Evolutionary conservation across 345 rosid genomes (phyloP).

Genomic region (Gynandropsis gynandra): DNA sequence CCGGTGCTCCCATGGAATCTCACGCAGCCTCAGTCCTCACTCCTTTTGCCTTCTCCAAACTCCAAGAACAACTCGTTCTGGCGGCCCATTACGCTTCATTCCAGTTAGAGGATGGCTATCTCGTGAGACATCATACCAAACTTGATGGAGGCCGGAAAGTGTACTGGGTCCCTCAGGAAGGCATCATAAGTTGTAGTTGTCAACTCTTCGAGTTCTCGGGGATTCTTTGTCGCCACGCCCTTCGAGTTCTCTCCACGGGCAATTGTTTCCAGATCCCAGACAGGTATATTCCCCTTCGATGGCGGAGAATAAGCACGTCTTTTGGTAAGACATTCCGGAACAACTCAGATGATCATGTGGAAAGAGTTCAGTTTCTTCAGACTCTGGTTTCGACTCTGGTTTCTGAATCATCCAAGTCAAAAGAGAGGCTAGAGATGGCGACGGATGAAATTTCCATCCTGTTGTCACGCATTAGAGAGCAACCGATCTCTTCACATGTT

Average conservation of each 20-base stretch:
- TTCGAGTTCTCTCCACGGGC: constrained; percentile 82
- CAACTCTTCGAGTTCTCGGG: constrained; percentile 95
- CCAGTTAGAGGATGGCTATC: constrained; percentile 74
- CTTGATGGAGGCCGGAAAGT: constrained; percentile 89
- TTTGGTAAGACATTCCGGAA: constrained; percentile 38
- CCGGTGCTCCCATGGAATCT: constrained; percentile 95
- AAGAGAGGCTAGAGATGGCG: constrained; percentile 75
- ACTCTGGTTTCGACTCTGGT: constrained; percentile 64
- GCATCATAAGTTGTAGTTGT: constrained; percentile 88
- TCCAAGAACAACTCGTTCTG: constrained; percentile 91
- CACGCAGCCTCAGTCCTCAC: constrained; percentile 84
- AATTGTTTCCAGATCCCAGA: constrained; percentile 95
- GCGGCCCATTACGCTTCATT: constrained; percentile 95
- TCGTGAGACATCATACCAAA: constrained; percentile 91
- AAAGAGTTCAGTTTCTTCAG: constrained; percentile 69
- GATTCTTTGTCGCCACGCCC: constrained; percentile 85
- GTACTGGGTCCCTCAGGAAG: constrained; percentile 83
- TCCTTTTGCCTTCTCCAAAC: constrained; percentile 90
- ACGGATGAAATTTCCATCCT: constrained; percentile 66
- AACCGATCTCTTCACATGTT: constrained; percentile 38
- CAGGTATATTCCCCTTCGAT: constrained; percentile 72
- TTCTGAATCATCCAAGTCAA: constrained; percentile 68
- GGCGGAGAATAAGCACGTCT: constrained; percentile 61
- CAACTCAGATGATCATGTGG: constrained; percentile 44
- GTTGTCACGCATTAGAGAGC: constrained; percentile 69